A percentile compares a stretch with the other conserved stretches of the same genome.
These are phyloP conservation scores for Phytophthora litchii DNA, from an alignment of 352 stramenopile genomes.

Conservation along the genomic window DNA sequence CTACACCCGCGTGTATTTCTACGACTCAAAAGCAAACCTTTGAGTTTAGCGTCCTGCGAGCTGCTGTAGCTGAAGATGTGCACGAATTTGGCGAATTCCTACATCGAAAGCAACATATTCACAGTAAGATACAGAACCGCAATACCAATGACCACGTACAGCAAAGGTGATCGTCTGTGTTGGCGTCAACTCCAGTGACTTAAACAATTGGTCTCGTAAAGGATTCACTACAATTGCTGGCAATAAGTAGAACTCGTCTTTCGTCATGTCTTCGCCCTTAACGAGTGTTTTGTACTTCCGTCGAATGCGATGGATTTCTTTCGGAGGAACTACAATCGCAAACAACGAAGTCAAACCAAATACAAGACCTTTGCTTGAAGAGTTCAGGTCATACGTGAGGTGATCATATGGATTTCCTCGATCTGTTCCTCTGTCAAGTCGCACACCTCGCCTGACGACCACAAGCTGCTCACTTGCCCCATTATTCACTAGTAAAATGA, in stretches of 20 bases:
- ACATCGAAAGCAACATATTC: constrained; percentile 5
- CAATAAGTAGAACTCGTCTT: constrained; percentile 59
- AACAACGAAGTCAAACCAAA: background rate
- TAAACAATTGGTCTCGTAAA: constrained; percentile 51
- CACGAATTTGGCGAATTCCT: constrained; percentile 68
- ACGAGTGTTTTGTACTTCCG: constrained; percentile 43
- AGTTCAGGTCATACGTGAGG: constrained; percentile 36
- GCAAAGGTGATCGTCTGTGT: constrained; percentile 43
- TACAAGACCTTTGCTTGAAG: background rate
- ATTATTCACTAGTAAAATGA: constrained; percentile 5
- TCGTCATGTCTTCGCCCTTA: constrained; percentile 55
- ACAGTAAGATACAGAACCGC: too few relatives aligned
- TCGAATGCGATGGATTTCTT: constrained; percentile 63
- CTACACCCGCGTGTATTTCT: too few relatives aligned
- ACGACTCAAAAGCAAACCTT: constrained; percentile 29
- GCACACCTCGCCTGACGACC: constrained; percentile 27
- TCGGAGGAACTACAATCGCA: constrained; percentile 40
- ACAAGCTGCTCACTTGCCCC: constrained; percentile 25
- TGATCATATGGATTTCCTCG: constrained; percentile 69
- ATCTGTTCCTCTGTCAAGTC: constrained; percentile 65
- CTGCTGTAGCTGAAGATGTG: constrained; percentile 68
- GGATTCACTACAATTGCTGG: constrained; percentile 49
- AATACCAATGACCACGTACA: constrained; percentile 12
- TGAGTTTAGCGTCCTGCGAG: constrained; percentile 51
- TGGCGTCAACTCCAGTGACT: constrained; percentile 45